Conservation (phyloP, 441 rosid genomes). For the Jatropha multifida region DNA sequence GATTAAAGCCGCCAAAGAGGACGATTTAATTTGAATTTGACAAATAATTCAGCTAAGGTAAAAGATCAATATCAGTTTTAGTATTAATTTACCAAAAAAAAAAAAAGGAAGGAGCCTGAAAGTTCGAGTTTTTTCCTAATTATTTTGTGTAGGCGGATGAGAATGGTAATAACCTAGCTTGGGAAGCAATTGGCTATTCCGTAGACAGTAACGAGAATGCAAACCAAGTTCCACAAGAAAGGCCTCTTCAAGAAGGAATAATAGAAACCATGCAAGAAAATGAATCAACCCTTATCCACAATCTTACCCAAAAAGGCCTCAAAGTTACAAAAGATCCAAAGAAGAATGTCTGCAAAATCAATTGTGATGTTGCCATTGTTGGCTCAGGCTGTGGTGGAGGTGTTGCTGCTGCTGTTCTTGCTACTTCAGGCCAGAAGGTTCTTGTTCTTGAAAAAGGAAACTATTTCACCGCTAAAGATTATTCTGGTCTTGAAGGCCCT, state of each 20-base stretch:
- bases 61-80: no score
- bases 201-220: slow-evolving; percentile 27
- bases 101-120: no score
- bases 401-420: slow-evolving; percentile 82
- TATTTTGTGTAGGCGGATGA: slow-evolving; percentile 45
- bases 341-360: slow-evolving; percentile 40
- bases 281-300: slow-evolving; percentile 43
- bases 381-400: slow-evolving; percentile 98
- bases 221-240: slow-evolving; percentile 27
- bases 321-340: slow-evolving; percentile 31
- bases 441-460: slow-evolving; percentile 83
- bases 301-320: slow-evolving; percentile 63
- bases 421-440: slow-evolving; percentile 71
- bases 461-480: slow-evolving; percentile 57
- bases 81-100: no score
- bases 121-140: no score
- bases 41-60: no score
- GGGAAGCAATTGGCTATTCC: slow-evolving; percentile 72
- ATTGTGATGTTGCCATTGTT: slow-evolving; percentile 71
- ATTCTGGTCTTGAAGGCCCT: slow-evolving; percentile 68
- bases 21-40: no score
- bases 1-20: no score
- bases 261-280: slow-evolving; percentile 56
- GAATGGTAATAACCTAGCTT: slow-evolving; percentile 58
- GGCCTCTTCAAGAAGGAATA: slow-evolving; percentile 73